Conservation (phyloP, 1,139 yeast genomes). For the Protomyces lactucae-debilis region DNA sequence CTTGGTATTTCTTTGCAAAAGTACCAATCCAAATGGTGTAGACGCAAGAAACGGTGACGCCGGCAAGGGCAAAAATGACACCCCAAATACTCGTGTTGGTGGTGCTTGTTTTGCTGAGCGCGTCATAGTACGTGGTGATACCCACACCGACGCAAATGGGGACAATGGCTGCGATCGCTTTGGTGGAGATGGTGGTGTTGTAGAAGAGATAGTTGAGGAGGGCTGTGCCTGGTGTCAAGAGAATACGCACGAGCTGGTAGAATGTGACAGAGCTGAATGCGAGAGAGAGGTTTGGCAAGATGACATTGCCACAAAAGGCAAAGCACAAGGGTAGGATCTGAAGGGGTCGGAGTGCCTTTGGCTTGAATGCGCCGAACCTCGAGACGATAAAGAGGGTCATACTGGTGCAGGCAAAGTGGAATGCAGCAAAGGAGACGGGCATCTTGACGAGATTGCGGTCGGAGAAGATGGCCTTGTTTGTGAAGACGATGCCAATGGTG, state of each 20-base stretch:
- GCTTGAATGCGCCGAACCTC: constrained; percentile 22
- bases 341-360: constrained; percentile 4
- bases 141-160: constrained; percentile 24
- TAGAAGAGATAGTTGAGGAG: constrained; percentile 20
- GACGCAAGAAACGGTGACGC: constrained; percentile 21
- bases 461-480: constrained; percentile 26
- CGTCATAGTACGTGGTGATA: constrained; percentile 21
- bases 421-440: constrained; percentile 23
- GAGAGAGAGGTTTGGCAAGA: constrained; percentile 21
- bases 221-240: constrained; percentile 23
- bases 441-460: constrained; percentile 20
- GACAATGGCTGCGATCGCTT: constrained; percentile 9
- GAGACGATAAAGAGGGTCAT: constrained; percentile 16
- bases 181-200: constrained; percentile 14
- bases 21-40: constrained; percentile 27
- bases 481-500: constrained; percentile 26
- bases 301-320: constrained; percentile 25
- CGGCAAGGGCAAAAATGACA: constrained; percentile 15
- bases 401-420: constrained; percentile 24
- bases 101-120: constrained; percentile 7
- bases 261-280: constrained; percentile 22
- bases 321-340: constrained; percentile 24
- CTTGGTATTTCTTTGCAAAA: constrained; percentile 19
- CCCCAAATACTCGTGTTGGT: constrained; percentile 20
- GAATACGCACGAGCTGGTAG: constrained; percentile 23